Evolutionary conservation across 768 basidiomycete species (phyloP).

Genomic region (Vararia minispora): DNA sequence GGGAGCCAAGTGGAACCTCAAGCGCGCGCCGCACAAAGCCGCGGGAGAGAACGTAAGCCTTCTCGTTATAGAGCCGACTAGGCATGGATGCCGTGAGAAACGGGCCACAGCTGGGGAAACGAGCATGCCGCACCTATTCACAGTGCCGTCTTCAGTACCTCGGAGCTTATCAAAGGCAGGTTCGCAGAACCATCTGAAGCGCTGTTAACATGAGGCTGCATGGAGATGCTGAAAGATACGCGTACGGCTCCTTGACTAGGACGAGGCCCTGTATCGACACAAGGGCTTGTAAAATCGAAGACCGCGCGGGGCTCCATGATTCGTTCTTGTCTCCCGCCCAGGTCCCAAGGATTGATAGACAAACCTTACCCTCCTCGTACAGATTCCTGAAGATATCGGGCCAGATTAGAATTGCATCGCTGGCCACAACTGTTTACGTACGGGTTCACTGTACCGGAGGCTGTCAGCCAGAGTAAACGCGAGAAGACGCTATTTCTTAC

Average conservation of each 20-base stretch:
- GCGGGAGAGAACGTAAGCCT: slow-evolving; percentile 83
- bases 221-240: slow-evolving; percentile 13
- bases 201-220: slow-evolving; percentile 4
- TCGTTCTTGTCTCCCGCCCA: slow-evolving; percentile 88
- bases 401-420: not conserved
- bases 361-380: slow-evolving; percentile 94
- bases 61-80: slow-evolving; percentile 88
- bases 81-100: not conserved
- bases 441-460: slow-evolving; percentile 52
- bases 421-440: slow-evolving; percentile 26
- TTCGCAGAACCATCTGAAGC: slow-evolving; percentile 73
- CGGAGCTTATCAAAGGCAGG: slow-evolving; percentile 89
- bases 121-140: slow-evolving; percentile 52
- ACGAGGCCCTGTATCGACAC: slow-evolving; percentile 93
- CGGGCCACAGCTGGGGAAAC: not conserved
- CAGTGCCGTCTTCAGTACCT: slow-evolving; percentile 80
- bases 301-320: slow-evolving; percentile 75
- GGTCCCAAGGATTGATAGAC: slow-evolving; percentile 82
- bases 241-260: slow-evolving; percentile 85
- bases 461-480: slow-evolving; percentile 5
- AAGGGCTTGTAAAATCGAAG: slow-evolving; percentile 83
- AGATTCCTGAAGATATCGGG: slow-evolving; percentile 44
- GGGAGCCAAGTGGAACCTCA: slow-evolving; percentile 59
- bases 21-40: slow-evolving; percentile 87
- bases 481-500: slow-evolving; percentile 30